Evolutionary conservation across 768 basidiomycete species (phyloP).

Genomic region (Suillus weaverae): DNA sequence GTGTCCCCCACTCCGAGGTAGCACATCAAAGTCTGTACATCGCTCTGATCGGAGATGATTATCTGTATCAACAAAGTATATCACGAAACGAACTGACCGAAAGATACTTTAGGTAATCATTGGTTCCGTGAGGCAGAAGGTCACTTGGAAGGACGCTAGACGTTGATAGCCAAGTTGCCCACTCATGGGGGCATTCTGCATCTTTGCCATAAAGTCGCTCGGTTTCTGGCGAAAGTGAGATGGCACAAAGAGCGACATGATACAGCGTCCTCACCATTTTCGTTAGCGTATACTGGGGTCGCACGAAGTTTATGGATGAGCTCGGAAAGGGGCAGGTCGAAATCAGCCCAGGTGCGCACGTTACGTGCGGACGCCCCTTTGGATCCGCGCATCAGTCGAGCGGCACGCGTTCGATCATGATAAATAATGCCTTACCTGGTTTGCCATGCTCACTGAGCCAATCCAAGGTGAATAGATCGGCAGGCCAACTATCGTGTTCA

Average conservation of each 20-base stretch:
- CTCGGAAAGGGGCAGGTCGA: conserved; percentile 46
- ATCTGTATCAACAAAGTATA: background rate
- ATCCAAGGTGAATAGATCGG: conserved; percentile 52
- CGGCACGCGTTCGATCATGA: background rate
- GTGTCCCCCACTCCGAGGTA: conserved; percentile 83
- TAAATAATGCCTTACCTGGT: conserved; percentile 19
- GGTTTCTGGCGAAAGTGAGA: conserved; percentile 40
- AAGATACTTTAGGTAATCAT: conserved; percentile 60
- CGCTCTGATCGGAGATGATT: conserved; percentile 39
- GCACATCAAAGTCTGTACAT: conserved; percentile 81
- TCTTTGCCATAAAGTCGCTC: conserved; percentile 80
- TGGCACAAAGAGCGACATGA: background rate
- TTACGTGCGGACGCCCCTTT: conserved; percentile 65
- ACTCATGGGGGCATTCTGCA: conserved; percentile 61
- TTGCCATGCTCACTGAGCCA: conserved; percentile 45
- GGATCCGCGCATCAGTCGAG: conserved; percentile 12
- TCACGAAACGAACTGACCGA: conserved; percentile 46
- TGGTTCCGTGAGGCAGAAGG: conserved; percentile 51
- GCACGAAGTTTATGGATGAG: conserved; percentile 50
- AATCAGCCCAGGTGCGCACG: conserved; percentile 57
- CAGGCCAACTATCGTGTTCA: conserved; percentile 53
- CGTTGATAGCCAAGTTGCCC: conserved; percentile 60
- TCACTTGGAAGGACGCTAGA: conserved; percentile 48
- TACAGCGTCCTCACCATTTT: conserved; percentile 37
- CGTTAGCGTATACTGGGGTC: conserved; percentile 33